phyloP scores from a whole-genome alignment of 2,329 filamentous ascomycete species.

The Exophiala mesophila region DNA sequence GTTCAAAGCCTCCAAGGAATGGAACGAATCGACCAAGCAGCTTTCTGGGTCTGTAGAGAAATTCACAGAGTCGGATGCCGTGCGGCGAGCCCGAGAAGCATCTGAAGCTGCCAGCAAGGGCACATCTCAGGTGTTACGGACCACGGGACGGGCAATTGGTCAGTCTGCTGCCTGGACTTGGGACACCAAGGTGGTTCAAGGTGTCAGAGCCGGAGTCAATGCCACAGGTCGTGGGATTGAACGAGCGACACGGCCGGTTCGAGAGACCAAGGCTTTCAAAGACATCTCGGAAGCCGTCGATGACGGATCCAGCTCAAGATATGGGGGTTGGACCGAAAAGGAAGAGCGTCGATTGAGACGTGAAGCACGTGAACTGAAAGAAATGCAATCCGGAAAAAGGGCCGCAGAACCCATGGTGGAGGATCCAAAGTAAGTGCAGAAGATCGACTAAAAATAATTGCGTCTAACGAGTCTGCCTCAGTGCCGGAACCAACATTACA shows the following conservation, averaged over 20 bases:
- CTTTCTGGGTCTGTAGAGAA: conserved; percentile 83
- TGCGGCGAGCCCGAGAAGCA: conserved; percentile 77
- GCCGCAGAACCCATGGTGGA: conserved; percentile 64
- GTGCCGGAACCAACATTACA: conserved; percentile 89
- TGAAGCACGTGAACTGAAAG: conserved; percentile 64
- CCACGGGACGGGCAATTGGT: conserved; percentile 78
- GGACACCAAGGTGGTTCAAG: conserved; percentile 92
- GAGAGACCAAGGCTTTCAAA: conserved; percentile 92
- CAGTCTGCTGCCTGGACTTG: conserved; percentile 94
- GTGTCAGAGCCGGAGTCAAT: conserved; percentile 77
- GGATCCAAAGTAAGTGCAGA: conserved; percentile 71
- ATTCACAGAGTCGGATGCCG: conserved; percentile 87
- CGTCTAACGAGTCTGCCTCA: conserved; percentile 37
- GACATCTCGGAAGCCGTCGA: conserved; percentile 91
- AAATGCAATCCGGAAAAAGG: conserved; percentile 50
- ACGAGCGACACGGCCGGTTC: conserved; percentile 88
- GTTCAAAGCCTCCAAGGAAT: conserved; percentile 96
- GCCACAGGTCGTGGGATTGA: conserved; percentile 83
- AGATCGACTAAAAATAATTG: background rate
- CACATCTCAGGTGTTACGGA: conserved; percentile 75
- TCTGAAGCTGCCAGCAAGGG: conserved; percentile 83
- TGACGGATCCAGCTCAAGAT: conserved; percentile 90
- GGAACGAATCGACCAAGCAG: conserved; percentile 98
- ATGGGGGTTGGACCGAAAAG: conserved; percentile 95
- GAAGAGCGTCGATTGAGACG: conserved; percentile 81